phyloP scores from a whole-genome alignment of 2,329 filamentous ascomycete species.

The Thermochaetoides dissita region DNA sequence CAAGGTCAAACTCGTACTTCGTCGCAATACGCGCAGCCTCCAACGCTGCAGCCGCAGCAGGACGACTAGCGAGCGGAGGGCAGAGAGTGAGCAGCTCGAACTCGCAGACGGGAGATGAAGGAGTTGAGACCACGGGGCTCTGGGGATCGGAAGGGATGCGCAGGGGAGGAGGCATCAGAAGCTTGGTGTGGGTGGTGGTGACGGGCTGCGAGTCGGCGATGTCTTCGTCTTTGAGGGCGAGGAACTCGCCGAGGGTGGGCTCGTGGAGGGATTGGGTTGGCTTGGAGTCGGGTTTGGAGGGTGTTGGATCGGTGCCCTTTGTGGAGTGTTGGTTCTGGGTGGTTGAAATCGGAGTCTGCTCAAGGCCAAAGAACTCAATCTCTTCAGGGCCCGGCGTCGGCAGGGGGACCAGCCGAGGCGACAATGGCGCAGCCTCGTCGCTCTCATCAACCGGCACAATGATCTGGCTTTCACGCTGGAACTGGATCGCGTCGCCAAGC shows the following conservation, averaged over 20 bases:
- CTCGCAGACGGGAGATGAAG: not conserved
- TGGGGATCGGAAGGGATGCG: too few relatives aligned
- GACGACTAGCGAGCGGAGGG: slow-evolving; percentile 29
- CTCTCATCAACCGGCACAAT: not conserved
- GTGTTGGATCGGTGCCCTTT: slow-evolving; percentile 6
- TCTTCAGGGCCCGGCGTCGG: slow-evolving; percentile 1
- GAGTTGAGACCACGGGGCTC: too few relatives aligned
- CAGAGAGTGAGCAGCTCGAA: slow-evolving; percentile 27
- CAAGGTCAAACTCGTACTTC: slow-evolving; percentile 42
- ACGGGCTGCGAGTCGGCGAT: slow-evolving; percentile 10
- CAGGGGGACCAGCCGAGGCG: slow-evolving; percentile 11
- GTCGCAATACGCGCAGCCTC: slow-evolving; percentile 41
- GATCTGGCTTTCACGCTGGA: slow-evolving; percentile 1
- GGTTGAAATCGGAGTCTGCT: too few relatives aligned
- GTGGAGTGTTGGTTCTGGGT: not conserved
- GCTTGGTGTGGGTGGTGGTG: slow-evolving; percentile 1
- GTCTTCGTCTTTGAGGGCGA: slow-evolving; percentile 37
- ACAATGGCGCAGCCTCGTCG: slow-evolving; percentile 10
- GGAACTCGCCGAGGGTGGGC: slow-evolving; percentile 39
- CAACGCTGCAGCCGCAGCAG: slow-evolving; percentile 35
- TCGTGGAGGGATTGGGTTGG: slow-evolving; percentile 25
- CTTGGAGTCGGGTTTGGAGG: not conserved
- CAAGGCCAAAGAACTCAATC: too few relatives aligned
- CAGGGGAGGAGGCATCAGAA: too few relatives aligned
- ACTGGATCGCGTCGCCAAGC: not conserved